These are phyloP conservation scores for Rosa persica DNA, from an alignment of 306 rosid species.

Conservation along the genomic window DNA sequence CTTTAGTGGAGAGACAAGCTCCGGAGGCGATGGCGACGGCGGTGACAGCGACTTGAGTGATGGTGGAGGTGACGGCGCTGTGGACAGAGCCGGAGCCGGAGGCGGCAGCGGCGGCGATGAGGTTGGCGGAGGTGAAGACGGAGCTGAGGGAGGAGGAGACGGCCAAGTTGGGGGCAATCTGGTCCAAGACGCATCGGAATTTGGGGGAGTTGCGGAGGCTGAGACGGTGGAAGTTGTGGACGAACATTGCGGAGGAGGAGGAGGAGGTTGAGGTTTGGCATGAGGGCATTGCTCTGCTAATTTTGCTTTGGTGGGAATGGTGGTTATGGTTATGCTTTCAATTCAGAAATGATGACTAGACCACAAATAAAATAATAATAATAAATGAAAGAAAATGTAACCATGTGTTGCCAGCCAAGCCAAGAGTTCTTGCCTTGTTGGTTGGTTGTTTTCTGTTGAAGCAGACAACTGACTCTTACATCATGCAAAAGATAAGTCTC, in stretches of 20 bases:
- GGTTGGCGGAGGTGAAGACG: conserved; percentile 59
- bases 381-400: not conserved
- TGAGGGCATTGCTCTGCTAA: conserved; percentile 34
- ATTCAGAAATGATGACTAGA: not conserved
- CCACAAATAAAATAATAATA: not conserved
- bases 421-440: not conserved
- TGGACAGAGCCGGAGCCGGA: conserved; percentile 57
- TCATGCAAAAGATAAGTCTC: conserved; percentile 11
- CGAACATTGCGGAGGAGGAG: conserved; percentile 36
- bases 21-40: conserved; percentile 98
- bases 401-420: not conserved
- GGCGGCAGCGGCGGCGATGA: conserved; percentile 60
- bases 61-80: conserved; percentile 86
- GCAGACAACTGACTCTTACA: not conserved
- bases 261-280: conserved; percentile 34
- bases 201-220: conserved; percentile 35
- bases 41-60: conserved; percentile 94
- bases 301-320: not conserved
- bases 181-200: conserved; percentile 56
- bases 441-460: too few species aligned
- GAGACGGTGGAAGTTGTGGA: conserved; percentile 39
- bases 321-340: not conserved
- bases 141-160: conserved; percentile 60
- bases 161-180: conserved; percentile 36
- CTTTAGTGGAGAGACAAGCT: conserved; percentile 93